Base-by-base conservation (phyloP, 805 yeast genomes). In the Brettanomyces anomalus region DNA sequence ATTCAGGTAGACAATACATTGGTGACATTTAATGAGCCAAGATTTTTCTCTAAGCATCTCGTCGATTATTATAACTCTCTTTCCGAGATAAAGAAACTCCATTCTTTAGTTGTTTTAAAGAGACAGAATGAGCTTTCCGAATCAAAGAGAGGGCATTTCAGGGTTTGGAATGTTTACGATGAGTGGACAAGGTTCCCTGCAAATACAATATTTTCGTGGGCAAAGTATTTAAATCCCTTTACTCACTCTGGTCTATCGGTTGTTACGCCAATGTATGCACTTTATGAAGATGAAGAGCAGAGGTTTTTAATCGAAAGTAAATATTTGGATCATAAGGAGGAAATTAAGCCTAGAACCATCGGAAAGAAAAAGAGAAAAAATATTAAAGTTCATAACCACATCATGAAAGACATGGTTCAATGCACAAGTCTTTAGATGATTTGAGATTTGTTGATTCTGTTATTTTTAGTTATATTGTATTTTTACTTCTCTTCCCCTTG, bases 21-120 rank as follows among this genome's bases (percentile, higher is more conserved):
- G 1, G 58, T 81, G 16, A 67, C 83, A 1, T 79, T 64, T 60
- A 93, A 81, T 2, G 71, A 76, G 11, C 86, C 90, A 0, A 36
- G 31, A 24, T 15, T 28, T 11, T 36, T n/a, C 26, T 21, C 39
- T 6, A 19, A 24, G 20, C 74, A 75, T 49, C 64, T 83, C 30
- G 87, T 86, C 4, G 78, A 81, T 15, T 24, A 36, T 24, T 36
- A 36, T 24, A 28, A 36, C n/a, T 11, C 30, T 11, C 18, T 36
- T 4, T 36, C 39, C 6, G 30, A 14, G n/a, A 19, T 15, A 24
- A 21, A 21, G 13, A 36, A n/a, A 15, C 31, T 36, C 5, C 30
- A 21, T 7, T 36, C 39, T 21, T 14, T 19, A 14, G 39, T 36
- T 14, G 16, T 24, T 6, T 17, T 36, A 21, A 10, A 20, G 15